Percentiles rank a stretch among this genome's conserved stretches.
Conservation (phyloP, 2,329 filamentous ascomycete genomes). For the Trichothecium roseum region DNA sequence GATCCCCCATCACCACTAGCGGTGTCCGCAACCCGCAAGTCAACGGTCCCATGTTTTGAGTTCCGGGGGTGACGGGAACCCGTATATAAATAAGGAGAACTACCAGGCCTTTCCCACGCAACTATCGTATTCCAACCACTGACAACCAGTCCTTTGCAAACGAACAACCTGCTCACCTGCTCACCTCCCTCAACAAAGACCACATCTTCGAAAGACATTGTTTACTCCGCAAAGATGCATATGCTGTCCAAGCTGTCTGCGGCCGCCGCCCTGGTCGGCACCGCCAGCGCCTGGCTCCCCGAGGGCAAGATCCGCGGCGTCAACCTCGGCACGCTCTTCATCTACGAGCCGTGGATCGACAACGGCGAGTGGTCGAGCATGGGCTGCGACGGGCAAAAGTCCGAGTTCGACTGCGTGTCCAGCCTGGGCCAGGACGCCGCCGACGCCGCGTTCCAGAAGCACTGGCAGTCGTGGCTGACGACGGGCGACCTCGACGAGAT, state of each 20-base stretch:
- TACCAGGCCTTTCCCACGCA: too few relatives aligned
- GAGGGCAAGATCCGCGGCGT: constrained; percentile 39
- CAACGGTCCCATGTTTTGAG: too few relatives aligned
- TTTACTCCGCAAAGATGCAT: too few relatives aligned
- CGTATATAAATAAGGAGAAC: too few relatives aligned
- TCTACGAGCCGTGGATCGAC: constrained; percentile 45
- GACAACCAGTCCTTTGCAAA: too few relatives aligned
- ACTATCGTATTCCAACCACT: too few relatives aligned
- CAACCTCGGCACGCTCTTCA: constrained; percentile 41
- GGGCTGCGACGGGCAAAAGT: constrained; percentile 32
- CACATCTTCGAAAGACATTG: too few relatives aligned
- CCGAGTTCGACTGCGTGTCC: constrained; percentile 44
- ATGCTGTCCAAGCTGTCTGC: background rate
- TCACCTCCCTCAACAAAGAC: too few relatives aligned
- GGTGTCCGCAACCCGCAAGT: too few relatives aligned
- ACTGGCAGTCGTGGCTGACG: constrained; percentile 41
- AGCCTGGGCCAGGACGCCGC: constrained; percentile 33
- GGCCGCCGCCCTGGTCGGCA: background rate
- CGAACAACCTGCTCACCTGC: too few relatives aligned
- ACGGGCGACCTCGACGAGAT: constrained; percentile 38
- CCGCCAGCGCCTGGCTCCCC: constrained; percentile 7
- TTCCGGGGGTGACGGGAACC: too few relatives aligned
- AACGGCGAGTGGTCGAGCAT: constrained; percentile 32
- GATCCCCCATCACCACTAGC: too few relatives aligned
- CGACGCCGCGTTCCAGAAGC: constrained; percentile 34